Evolutionary conservation across 768 basidiomycete genomes (phyloP).

Genomic region (Sporobolomyces pararoseus): DNA sequence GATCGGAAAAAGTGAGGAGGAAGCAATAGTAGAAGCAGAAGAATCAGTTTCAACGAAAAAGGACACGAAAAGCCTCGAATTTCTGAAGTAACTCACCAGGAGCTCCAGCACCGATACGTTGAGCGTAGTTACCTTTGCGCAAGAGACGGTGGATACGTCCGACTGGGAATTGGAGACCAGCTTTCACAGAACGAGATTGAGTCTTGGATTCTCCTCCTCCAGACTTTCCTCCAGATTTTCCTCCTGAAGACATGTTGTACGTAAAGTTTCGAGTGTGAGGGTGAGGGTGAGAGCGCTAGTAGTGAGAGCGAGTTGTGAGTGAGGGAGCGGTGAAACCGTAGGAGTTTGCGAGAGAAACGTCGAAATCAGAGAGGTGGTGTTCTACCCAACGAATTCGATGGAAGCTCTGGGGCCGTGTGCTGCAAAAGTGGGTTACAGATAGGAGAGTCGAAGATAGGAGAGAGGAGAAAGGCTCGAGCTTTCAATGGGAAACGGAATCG

Average conservation of each 20-base stretch:
- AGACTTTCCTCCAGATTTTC: conserved; percentile 48
- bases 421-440: too few species aligned
- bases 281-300: neutral
- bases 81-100: conserved; percentile 51
- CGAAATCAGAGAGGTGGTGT: too few species aligned
- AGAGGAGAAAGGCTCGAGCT: neutral
- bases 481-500: too few species aligned
- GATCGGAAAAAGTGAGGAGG: too few species aligned
- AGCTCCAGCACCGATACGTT: conserved; percentile 66
- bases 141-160: conserved; percentile 75
- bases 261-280: neutral
- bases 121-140: conserved; percentile 67
- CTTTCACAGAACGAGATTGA: conserved; percentile 35
- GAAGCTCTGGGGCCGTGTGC: too few species aligned
- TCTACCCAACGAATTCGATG: too few species aligned
- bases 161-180: conserved; percentile 64
- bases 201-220: conserved; percentile 45
- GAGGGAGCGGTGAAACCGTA: too few species aligned
- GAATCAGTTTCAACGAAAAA: neutral
- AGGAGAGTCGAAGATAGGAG: too few species aligned
- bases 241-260: conserved; percentile 47
- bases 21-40: too few species aligned
- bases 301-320: neutral
- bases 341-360: too few species aligned
- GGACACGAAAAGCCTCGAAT: conserved; percentile 57